A percentile compares a stretch with the other conserved stretches of the same genome.
phyloP scores from a whole-genome alignment of 2,329 filamentous ascomycete genomes.

The Cadophora sp. region DNA sequence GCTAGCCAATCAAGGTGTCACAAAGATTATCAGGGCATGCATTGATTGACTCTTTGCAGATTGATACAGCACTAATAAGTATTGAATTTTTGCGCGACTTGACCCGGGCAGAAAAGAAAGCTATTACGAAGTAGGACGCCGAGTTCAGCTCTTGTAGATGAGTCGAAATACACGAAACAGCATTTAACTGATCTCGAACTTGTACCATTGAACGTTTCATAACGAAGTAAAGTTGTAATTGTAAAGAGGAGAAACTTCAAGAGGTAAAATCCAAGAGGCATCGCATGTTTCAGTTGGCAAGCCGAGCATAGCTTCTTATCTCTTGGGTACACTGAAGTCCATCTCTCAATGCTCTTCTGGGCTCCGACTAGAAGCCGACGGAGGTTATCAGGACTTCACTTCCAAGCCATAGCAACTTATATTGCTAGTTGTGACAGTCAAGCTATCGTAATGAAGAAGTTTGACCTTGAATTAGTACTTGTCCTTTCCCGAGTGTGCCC shows the following conservation, averaged over 20 bases:
- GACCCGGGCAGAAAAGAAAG: too few relatives aligned
- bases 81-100: background rate
- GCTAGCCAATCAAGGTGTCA: constrained; percentile 4
- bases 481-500: too few relatives aligned
- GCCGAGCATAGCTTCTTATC: background rate
- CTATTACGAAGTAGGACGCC: too few relatives aligned
- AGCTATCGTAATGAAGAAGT: too few relatives aligned
- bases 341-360: background rate
- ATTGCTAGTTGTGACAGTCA: too few relatives aligned
- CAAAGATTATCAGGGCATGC: background rate
- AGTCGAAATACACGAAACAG: too few relatives aligned
- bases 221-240: background rate
- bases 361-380: background rate
- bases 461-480: too few relatives aligned
- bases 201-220: too few relatives aligned
- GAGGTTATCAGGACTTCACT: background rate
- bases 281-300: background rate
- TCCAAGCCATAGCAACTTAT: too few relatives aligned
- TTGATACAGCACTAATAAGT: background rate
- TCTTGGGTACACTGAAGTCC: background rate
- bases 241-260: too few relatives aligned
- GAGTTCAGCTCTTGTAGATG: too few relatives aligned
- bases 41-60: background rate
- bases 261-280: background rate
- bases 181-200: too few relatives aligned